These are phyloP conservation scores for Colletotrichum destructivum DNA, from an alignment of 2,329 filamentous ascomycete species.

Conservation along the genomic window DNA sequence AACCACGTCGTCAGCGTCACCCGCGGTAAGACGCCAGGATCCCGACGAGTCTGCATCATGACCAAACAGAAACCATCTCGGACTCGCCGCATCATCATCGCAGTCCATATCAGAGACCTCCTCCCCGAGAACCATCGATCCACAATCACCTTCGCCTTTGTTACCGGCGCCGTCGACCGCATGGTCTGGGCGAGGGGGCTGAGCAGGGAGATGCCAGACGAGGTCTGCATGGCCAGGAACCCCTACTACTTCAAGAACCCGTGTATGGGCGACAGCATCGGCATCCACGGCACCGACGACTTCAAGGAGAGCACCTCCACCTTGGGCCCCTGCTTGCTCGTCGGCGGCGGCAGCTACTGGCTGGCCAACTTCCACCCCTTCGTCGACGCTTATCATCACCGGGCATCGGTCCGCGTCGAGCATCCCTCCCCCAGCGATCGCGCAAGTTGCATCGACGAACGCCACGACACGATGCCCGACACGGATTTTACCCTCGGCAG, in stretches of 20 bases:
- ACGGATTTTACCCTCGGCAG: conserved; percentile 53
- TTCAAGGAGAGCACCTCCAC: conserved; percentile 58
- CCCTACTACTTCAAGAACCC: conserved; percentile 59
- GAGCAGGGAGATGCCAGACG: conserved; percentile 55
- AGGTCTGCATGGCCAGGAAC: conserved; percentile 58
- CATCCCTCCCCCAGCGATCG: conserved; percentile 61
- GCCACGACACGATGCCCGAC: conserved; percentile 55
- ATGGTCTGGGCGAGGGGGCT: conserved; percentile 59
- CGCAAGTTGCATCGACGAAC: conserved; percentile 51
- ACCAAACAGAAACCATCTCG: conserved; percentile 52
- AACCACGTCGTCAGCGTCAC: conserved; percentile 57
- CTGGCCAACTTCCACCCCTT: conserved; percentile 63
- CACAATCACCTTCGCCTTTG: conserved; percentile 55
- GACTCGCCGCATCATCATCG: conserved; percentile 57
- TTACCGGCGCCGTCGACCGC: conserved; percentile 55
- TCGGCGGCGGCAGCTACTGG: conserved; percentile 58
- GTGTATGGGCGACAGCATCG: conserved; percentile 64
- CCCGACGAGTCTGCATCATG: conserved; percentile 59
- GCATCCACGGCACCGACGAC: conserved; percentile 49
- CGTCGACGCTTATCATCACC: conserved; percentile 52
- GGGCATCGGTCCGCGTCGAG: conserved; percentile 51
- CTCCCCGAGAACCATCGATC: conserved; percentile 53
- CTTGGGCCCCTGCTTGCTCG: conserved; percentile 57
- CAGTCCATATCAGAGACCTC: conserved; percentile 58
- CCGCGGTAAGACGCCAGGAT: conserved; percentile 53